phyloP scores from a whole-genome alignment of 2,329 filamentous ascomycete genomes.

The Dactylellina parvicollis region DNA sequence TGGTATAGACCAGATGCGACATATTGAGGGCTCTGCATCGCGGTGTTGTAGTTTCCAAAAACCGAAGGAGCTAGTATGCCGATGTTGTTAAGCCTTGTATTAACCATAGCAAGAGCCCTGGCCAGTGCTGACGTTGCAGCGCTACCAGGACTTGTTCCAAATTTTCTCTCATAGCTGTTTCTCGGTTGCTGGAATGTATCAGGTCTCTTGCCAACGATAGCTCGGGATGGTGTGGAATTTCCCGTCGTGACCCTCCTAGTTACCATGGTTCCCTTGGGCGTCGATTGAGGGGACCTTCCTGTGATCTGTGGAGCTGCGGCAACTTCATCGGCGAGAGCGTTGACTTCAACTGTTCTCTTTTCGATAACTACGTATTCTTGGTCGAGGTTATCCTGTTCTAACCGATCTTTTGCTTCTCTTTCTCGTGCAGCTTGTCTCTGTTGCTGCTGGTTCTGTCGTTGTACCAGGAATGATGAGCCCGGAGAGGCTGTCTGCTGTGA shows the following conservation, averaged over 20 bases:
- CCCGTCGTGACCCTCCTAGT: slow-evolving; percentile 59
- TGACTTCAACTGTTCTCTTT: slow-evolving; percentile 93
- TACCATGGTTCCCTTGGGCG: slow-evolving; percentile 53
- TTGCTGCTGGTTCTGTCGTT: slow-evolving; percentile 56
- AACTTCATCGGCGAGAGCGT: slow-evolving; percentile 94
- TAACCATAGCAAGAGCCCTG: slow-evolving; percentile 94
- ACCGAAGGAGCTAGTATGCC: slow-evolving; percentile 65
- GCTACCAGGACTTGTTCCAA: slow-evolving; percentile 72
- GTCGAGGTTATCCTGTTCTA: slow-evolving; percentile 76
- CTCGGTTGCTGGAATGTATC: slow-evolving; percentile 73
- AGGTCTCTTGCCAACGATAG: slow-evolving; percentile 69
- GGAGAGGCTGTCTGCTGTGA: slow-evolving; percentile 56
- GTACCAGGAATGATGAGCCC: slow-evolving; percentile 57
- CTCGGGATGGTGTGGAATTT: slow-evolving; percentile 59
- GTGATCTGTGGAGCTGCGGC: slow-evolving; percentile 79
- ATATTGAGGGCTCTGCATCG: slow-evolving; percentile 40
- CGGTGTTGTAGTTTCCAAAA: slow-evolving; percentile 59
- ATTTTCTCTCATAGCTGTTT: slow-evolving; percentile 82
- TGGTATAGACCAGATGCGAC: slow-evolving; percentile 51
- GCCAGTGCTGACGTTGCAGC: slow-evolving; percentile 87
- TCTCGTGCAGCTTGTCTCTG: slow-evolving; percentile 49
- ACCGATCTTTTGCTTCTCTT: slow-evolving; percentile 65
- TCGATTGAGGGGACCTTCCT: slow-evolving; percentile 58
- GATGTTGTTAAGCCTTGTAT: slow-evolving; percentile 68
- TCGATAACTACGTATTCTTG: slow-evolving; percentile 96